Percentiles rank a stretch among this genome's conserved stretches.
Conservation (phyloP, 495 filamentous ascomycete genomes). For the Xylaria scruposa region DNA sequence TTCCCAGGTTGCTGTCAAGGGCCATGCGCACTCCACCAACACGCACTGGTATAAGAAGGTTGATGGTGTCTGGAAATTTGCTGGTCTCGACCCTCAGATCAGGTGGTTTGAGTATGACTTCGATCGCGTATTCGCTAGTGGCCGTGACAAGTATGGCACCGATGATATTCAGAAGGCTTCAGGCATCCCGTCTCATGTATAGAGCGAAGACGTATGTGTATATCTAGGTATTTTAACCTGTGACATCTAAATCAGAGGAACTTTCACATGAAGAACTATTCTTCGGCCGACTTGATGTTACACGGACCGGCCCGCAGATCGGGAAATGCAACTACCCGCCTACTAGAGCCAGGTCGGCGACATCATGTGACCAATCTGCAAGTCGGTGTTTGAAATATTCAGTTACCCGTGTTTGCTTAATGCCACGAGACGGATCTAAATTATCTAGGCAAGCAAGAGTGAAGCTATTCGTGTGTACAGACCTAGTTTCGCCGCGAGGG, state of each 20-base stretch:
- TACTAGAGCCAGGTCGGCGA: too few relatives aligned
- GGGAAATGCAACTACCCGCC: too few relatives aligned
- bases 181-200: slow-evolving; percentile 32
- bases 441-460: too few relatives aligned
- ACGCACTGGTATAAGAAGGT: slow-evolving; percentile 77
- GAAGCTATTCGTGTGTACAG: too few relatives aligned
- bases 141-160: slow-evolving; percentile 53
- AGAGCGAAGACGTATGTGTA: background rate
- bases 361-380: too few relatives aligned
- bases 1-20: slow-evolving; percentile 62
- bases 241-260: background rate
- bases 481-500: too few relatives aligned
- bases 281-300: background rate
- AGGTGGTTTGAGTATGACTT: slow-evolving; percentile 78
- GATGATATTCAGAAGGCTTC: slow-evolving; percentile 28
- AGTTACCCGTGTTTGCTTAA: too few relatives aligned
- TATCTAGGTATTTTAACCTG: background rate
- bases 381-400: too few relatives aligned
- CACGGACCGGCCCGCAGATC: too few relatives aligned
- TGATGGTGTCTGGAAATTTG: slow-evolving; percentile 82
- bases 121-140: slow-evolving; percentile 53
- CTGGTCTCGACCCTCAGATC: slow-evolving; percentile 73
- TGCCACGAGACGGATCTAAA: too few relatives aligned
- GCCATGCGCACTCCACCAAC: slow-evolving; percentile 74
- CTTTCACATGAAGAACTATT: background rate